Base-by-base conservation (phyloP, 371 early-diverging fungal genomes). In the Gilbertella persicaria region DNA sequence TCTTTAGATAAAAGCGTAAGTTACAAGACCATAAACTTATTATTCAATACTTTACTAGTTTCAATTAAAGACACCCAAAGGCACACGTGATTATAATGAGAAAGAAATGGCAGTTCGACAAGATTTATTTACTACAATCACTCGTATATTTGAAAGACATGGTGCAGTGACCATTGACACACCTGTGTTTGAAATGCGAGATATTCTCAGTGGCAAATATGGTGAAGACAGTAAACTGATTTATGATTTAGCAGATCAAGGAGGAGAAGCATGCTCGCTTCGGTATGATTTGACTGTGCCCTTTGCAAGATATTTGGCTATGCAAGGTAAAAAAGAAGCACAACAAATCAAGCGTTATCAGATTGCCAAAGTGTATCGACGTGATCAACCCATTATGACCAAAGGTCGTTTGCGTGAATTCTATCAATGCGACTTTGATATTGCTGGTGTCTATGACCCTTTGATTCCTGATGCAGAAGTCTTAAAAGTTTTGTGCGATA, bases 221-320 rank as follows among this genome's bases (percentile, higher is more conserved):
- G 99, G 99, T 19, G 99, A 99, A 69, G 99, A 99, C 77, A 89
- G 91, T 66, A 99, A 99, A 78, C 83, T 99, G 48, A 99, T 99
- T 55, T 99, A 96, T 64, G 97, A 99, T 72, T 75, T 99, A 30
- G 88, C 91, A 58, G 98, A 99, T 68, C 99, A 99, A 64, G 99
- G 99, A 29, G 99, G 99, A 21, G 99, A 99, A 65, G 79, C 87
- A 59, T 97, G 96, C 63, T 93, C 99, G 1, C 77, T 99, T 19
- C 84, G 99, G 29, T 99, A 99, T 63, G 99, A 99, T 78, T 77
- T 99, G 59, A 99, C 99, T 0, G 99, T 99, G 12, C 99, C 99
- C 7, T 98, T 99, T 79, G 97, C 99, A 2, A 84, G 99, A 26
- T 98, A 91, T 72, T 67, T 99, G 46, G 98, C 99, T 30, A 91